Evolutionary conservation across 208 protist species (phyloP), one percentile per base, ranked within the genome.

Genomic region (Trypanosoma conorhini): DNA sequence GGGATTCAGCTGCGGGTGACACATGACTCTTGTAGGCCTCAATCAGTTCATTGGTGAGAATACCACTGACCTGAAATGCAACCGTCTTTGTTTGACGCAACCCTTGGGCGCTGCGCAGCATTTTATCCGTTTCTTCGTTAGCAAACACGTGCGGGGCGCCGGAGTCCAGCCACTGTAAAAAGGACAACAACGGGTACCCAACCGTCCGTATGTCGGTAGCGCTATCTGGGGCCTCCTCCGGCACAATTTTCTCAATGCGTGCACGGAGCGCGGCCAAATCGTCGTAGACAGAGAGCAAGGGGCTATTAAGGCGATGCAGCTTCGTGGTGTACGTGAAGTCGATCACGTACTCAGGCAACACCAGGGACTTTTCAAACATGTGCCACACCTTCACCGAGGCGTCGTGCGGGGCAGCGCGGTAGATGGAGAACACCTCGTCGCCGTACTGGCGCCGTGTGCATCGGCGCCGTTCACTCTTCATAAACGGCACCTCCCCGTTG

Each of bases 281-380:
- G 50, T 83, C 67, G 62, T 68, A 67, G 30, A 83, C 60, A 19
- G 62, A 78, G 3, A 85, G 55, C 21, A 76, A 7, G 15, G 73
- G 67, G 57, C 28, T 48, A 21, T 69, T 61, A 56, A 65, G 52
- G 9, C 72, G 21, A 48, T 67, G 48, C 21, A 54, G 5, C 33
- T 72, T 54, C 19, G 79, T 52, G 28, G 69, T 87, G 79, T 96
- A 96, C 40, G 67, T 80, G 81, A 88, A 95, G 55, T 97, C 93
- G 26, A 97, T 82, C 28, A 97, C 77, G 57, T 87, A 95, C 69
- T 97, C 91, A 0, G 91, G 89, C 50, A 97, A 72, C 10, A 95
- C 57, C 28, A 96, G 74, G 44, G 67, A 69, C 59, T 88, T 81
- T 55, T 96, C 91, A 62, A 97, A 92, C 72, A 86, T 84, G 76